Base-by-base conservation (phyloP, 2,329 filamentous ascomycete species). In the Colletotrichum simmondsii region DNA sequence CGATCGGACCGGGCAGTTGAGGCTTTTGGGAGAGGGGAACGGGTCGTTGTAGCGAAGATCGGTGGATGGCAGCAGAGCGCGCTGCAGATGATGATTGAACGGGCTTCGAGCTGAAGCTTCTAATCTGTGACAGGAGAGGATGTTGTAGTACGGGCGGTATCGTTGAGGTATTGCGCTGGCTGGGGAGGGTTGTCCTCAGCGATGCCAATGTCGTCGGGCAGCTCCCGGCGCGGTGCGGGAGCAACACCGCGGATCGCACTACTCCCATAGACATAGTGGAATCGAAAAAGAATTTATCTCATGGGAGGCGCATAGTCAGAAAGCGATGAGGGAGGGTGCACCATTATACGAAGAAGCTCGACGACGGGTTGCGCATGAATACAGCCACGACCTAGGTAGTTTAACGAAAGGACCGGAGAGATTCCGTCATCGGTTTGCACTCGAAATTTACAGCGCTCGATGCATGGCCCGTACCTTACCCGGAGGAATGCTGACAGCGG, bases 201-300 rank as follows among this genome's bases (percentile, higher is more conserved):
- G 73, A 69, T 35, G 52, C 61, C 16, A 30, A 62, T 30, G 65
- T 65, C 35, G 37, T 58, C 30, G 71, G 32, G 53, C 80, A 78
- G 79, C 77, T 77, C 75, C 81, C 80, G 76, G 81, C 82, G 79
- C 84, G 82, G 78, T 83, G 84, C 75, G 86, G 86, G 81, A 87
- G 83, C 83, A 88, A 82, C 81, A 78, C 77, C 75, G 83, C 82
- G 78, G 84, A 85, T 77, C 86, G 86, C 78, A 86, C 82, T 79
- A 83, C 83, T 81, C 84, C 86, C 82, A 85, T 83, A 80, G 68
- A 68, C 71, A 73, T 73, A 54, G 56, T 59, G 26, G 49, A 72
- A 73, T 46, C 24, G 62, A 19, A 30, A 61, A 59, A 32, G 37
- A n/a, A 10, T 52, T 37, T 73, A 73, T 71, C 68, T 73, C 68